Percentiles rank a stretch among this genome's conserved stretches.
These are phyloP conservation scores for Aspergillus pseudonomiae DNA, from an alignment of 2,329 filamentous ascomycete species.

Conservation along the genomic window DNA sequence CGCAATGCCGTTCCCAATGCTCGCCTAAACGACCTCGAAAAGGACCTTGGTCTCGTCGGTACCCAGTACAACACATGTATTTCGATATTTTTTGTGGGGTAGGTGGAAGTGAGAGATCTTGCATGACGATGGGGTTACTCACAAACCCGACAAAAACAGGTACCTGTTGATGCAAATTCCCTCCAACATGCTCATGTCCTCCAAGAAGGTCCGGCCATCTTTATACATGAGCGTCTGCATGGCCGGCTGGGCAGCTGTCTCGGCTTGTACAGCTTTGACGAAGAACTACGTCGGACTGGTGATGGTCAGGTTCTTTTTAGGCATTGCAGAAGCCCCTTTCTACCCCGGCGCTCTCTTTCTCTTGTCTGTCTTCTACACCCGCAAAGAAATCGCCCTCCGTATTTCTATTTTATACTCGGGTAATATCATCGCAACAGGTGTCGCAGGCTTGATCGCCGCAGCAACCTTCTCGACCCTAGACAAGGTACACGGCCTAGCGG, in stretches of 20 bases:
- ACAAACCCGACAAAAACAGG: background rate
- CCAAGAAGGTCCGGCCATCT: slow-evolving; percentile 46
- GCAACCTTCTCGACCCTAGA: slow-evolving; percentile 19
- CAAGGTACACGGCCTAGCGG: slow-evolving; percentile 13
- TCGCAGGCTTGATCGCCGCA: slow-evolving; percentile 20
- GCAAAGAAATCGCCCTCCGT: slow-evolving; percentile 28
- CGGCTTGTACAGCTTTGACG: slow-evolving; percentile 56
- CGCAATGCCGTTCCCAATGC: background rate
- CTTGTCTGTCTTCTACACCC: slow-evolving; percentile 43
- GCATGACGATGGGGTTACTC: too few species aligned
- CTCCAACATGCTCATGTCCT: slow-evolving; percentile 53
- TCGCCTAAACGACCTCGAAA: background rate
- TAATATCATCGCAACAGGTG: slow-evolving; percentile 20
- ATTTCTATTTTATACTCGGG: slow-evolving; percentile 27
- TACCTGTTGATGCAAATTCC: slow-evolving; percentile 38
- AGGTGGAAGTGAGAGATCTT: background rate
- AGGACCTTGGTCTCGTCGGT: background rate
- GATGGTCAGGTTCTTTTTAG: slow-evolving; percentile 59
- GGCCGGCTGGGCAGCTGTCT: slow-evolving; percentile 62
- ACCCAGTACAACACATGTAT: background rate
- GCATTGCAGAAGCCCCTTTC: slow-evolving; percentile 64
- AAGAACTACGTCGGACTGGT: slow-evolving; percentile 59
- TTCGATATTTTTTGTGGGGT: background rate
- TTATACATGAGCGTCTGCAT: slow-evolving; percentile 57
- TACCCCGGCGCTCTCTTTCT: slow-evolving; percentile 49